Evolutionary conservation across 495 filamentous ascomycete species (phyloP).

Genomic region (Podospora conica): DNA sequence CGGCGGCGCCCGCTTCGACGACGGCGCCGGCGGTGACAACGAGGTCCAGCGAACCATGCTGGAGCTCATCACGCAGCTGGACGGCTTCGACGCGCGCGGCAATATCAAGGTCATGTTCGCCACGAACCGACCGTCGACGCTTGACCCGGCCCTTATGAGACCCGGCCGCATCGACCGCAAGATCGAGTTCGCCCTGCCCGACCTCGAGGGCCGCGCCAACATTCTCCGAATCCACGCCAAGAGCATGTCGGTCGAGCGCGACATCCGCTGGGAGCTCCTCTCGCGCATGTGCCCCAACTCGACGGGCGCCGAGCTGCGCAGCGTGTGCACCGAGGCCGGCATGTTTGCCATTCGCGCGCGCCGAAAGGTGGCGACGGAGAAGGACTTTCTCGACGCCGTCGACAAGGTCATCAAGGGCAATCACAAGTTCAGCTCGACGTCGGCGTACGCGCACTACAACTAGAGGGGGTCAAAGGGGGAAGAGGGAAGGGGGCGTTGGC

Average conservation of each 20-base stretch:
- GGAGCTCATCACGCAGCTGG: slow-evolving; percentile 95
- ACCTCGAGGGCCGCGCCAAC: slow-evolving; percentile 94
- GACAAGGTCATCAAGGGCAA: slow-evolving; percentile 99
- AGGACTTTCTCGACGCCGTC: slow-evolving; percentile 95
- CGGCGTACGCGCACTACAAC: slow-evolving; percentile 99
- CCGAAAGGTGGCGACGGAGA: slow-evolving; percentile 97
- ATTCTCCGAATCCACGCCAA: slow-evolving; percentile 98
- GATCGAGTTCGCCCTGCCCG: slow-evolving; percentile 96
- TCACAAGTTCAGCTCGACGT: slow-evolving; percentile 98
- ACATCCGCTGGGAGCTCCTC: slow-evolving; percentile 98
- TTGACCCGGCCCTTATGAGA: slow-evolving; percentile 94
- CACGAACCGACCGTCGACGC: slow-evolving; percentile 91
- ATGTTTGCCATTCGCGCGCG: slow-evolving; percentile 98
- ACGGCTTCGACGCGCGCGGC: slow-evolving; percentile 93
- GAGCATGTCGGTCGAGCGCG: slow-evolving; percentile 98
- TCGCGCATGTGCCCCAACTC: slow-evolving; percentile 94
- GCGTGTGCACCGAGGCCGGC: slow-evolving; percentile 97
- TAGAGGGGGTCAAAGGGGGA: slow-evolving; percentile 37
- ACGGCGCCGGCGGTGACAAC: slow-evolving; percentile 96
- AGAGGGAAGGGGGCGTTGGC: neutral
- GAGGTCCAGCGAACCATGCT: slow-evolving; percentile 99
- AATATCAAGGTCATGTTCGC: slow-evolving; percentile 99
- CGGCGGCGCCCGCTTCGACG: slow-evolving; percentile 96
- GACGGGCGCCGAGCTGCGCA: slow-evolving; percentile 88
- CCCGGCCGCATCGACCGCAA: slow-evolving; percentile 97